phyloP scores from a whole-genome alignment of 1,284 basidiomycete genomes.

The Irpex sp. region DNA sequence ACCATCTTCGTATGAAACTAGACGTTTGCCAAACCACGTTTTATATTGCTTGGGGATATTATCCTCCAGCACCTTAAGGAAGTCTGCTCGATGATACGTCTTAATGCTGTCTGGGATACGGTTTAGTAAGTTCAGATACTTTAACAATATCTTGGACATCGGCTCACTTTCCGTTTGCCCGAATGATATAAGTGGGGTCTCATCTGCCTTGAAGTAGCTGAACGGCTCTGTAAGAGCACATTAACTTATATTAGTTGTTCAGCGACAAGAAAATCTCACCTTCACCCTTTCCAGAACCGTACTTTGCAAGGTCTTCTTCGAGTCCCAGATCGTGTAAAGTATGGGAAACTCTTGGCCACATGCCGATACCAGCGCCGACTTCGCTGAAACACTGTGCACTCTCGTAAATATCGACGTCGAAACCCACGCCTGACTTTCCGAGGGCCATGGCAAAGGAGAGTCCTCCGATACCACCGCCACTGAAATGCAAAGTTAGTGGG shows the following conservation, averaged over 20 bases:
- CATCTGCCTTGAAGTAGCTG: background rate
- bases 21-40: slow-evolving; percentile 36
- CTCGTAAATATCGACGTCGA: slow-evolving; percentile 40
- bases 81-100: slow-evolving; percentile 11
- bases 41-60: slow-evolving; percentile 28
- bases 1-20: slow-evolving; percentile 28
- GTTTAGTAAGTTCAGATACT: background rate
- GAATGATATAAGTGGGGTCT: background rate
- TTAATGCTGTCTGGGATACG: background rate
- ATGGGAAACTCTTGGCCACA: slow-evolving; percentile 25
- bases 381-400: slow-evolving; percentile 32
- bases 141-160: too few species aligned
- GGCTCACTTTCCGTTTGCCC: background rate
- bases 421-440: slow-evolving; percentile 30
- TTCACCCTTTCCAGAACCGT: slow-evolving; percentile 1
- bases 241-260: too few species aligned
- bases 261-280: background rate
- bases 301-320: slow-evolving; percentile 14
- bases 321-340: slow-evolving; percentile 21
- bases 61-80: slow-evolving; percentile 37
- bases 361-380: slow-evolving; percentile 37
- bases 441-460: slow-evolving; percentile 34
- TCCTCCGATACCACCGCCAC: slow-evolving; percentile 38
- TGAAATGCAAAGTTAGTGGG: slow-evolving; percentile 11
- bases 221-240: background rate